These are phyloP conservation scores for Thelonectria rubi DNA, from an alignment of 2,329 filamentous ascomycete genomes.

Conservation along the genomic window DNA sequence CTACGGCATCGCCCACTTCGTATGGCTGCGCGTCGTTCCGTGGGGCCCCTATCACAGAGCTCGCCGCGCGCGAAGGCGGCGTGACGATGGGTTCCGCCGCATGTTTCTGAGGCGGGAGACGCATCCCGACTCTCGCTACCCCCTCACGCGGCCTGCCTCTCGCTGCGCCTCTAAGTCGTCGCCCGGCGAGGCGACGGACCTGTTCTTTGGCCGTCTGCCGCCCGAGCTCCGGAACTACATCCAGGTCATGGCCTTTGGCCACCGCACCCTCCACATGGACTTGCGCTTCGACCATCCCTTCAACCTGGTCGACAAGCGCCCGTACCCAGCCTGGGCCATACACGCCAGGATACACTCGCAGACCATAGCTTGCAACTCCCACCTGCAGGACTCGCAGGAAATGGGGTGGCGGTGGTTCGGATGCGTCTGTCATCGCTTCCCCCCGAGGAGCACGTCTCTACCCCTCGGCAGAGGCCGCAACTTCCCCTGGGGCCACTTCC, in stretches of 20 bases:
- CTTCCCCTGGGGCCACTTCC: constrained; percentile 21
- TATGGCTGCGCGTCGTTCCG: constrained; percentile 18
- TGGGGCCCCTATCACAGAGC: constrained; percentile 21
- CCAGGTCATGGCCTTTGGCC: constrained; percentile 19
- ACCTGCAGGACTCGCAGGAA: constrained; percentile 18
- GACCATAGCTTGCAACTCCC: constrained; percentile 8
- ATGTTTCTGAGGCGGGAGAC: constrained; percentile 10
- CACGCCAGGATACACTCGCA: constrained; percentile 21
- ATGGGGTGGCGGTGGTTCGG: constrained; percentile 40
- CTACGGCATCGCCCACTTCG: constrained; percentile 17
- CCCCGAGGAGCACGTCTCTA: constrained; percentile 16
- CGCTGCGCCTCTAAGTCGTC: neutral
- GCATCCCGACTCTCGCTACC: constrained; percentile 2
- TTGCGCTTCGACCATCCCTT: constrained; percentile 33
- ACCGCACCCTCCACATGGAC: constrained; percentile 34
- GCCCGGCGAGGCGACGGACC: neutral
- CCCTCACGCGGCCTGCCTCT: constrained; percentile 15
- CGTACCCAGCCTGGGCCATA: constrained; percentile 11
- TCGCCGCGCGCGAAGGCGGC: constrained; percentile 15
- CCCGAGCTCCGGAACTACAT: constrained; percentile 19
- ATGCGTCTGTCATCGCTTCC: constrained; percentile 40
- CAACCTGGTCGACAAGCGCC: constrained; percentile 17
- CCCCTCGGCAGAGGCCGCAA: constrained; percentile 27
- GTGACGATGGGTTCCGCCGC: constrained; percentile 16
- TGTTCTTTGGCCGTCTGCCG: constrained; percentile 23